Evolutionary conservation across 108 stramenopile species (phyloP), one percentile per base, ranked within the genome.

Genomic region (Mayamaea pseudoterrestris): DNA sequence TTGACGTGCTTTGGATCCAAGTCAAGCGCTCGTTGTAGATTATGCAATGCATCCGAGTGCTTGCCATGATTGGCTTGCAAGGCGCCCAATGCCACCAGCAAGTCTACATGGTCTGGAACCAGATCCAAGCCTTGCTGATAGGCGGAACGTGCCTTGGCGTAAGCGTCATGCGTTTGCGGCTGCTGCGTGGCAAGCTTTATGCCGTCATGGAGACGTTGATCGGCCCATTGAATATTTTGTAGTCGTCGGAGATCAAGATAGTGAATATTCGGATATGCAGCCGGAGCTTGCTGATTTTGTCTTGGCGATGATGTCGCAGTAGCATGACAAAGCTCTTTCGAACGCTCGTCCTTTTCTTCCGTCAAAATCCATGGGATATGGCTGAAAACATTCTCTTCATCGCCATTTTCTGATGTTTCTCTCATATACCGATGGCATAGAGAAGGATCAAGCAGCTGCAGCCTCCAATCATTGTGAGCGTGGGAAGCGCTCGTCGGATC

Each of bases 41-140:
- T 28, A 7, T 22, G 3, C 26, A 46, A 27, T 2, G 16, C 55
- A 20, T 30, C 22, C 13, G 44, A 12, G 12, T 17, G 3, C 29
- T 41, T 22, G 13, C 55, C 55, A 12, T 20, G 21, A 57, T 57
- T 57, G 2, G 47, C 47, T 20, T 46, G 41, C 36, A 59, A 26
- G 16, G 50, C 34, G 14, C 58, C 58, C 32, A 51, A 59, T 1
- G 58, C 58, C 1, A 49, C 47, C 28, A 50, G 24, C 27, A 42
- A 5, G 13, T 16, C 20, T 2, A 24, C 37, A 24, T 59, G 58
- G 18, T 23, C 20, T 2, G 58, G 50, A 7, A 51, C 47, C 6
- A 59, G 31, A 31, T 51, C 41, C 6, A 59, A 27, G 2, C 37
- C 50, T 6, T 59, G 18, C 32, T 51, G 30, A 34, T 59, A 59